Evolutionary conservation across 2,329 filamentous ascomycete species (phyloP), one percentile per base, ranked within the genome.

Genomic region (Niveomyces coronatus): DNA sequence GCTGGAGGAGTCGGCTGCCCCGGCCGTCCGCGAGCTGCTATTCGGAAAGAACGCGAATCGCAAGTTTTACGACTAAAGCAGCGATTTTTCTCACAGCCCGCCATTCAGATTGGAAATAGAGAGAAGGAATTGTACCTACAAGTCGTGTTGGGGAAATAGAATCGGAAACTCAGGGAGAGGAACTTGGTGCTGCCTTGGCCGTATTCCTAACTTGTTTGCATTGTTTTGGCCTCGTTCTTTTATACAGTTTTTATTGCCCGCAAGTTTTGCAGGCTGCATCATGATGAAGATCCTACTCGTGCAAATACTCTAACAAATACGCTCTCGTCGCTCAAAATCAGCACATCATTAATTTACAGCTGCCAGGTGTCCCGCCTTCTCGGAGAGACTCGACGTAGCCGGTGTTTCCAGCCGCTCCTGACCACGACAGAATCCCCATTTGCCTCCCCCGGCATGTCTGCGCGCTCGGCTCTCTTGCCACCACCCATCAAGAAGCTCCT

Each of bases 1-100:
- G 44, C 76, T 96, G 47, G 82, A 94, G 64, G 79, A 81, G 41
- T 83, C 84, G 49, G 84, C 85, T 36, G 75, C 95, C 42, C 91
- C 91, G 11, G 79, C 79, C 31, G 80, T 98, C 53, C 76, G 91
- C 55, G 76, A 83, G 60, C 82, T 82, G 13, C 71, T 98, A 43
- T 98, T 98, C 55, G 91, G 91, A 44, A 81, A 85, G 68, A 98
- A 98, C 69, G 72, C 79, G 52, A 95, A 96, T 75, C 81, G 91
- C 61, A 94, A 82, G 67, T 98, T 96, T 76, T 84, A 77, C 56
- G 88, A 96, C 59, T 98, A 80, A 67, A 47, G n/a, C n/a, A n/a
- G n/a, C n/a, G n/a, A n/a, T n/a, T n/a, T n/a, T n/a, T n/a, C n/a
- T n/a, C 6, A 10, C 14, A 11, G 31, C 11, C 26, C 17, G n/a